phyloP scores from a whole-genome alignment of 2,329 filamentous ascomycete genomes.

The Xylaria sp. region DNA sequence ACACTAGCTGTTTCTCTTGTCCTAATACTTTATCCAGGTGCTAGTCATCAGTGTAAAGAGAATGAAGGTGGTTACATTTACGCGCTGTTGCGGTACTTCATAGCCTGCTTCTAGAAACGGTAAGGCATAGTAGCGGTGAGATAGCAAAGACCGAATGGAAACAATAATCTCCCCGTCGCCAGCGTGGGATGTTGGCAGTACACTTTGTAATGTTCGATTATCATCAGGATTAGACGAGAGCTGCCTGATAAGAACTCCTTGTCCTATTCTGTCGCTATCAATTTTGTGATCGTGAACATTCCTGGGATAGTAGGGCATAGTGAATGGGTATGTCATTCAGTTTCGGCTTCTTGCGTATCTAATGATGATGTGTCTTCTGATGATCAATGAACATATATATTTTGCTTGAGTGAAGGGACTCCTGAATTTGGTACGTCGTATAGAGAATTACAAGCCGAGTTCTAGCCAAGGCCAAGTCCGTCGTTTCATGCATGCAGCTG shows the following conservation, averaged over 20 bases:
- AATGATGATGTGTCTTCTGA: neutral
- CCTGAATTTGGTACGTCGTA: neutral
- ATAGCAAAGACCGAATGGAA: neutral
- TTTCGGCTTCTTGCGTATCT: neutral
- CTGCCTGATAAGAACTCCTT: neutral
- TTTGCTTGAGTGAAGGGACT: neutral
- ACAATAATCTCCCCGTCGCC: neutral
- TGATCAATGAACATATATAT: neutral
- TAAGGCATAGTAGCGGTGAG: neutral
- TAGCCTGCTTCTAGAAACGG: neutral
- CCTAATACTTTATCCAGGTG: neutral
- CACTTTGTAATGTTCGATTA: neutral
- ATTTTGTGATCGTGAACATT: neutral
- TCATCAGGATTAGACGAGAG: neutral
- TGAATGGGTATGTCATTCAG: neutral
- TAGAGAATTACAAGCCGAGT: neutral
- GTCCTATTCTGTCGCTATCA: neutral
- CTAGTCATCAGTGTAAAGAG: too few species aligned
- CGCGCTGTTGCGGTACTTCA: neutral
- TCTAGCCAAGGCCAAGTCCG: neutral
- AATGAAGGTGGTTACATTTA: neutral
- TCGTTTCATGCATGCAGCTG: conserved; percentile 16
- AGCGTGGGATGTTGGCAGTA: neutral
- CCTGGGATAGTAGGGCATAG: neutral
- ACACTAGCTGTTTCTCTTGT: neutral